These are phyloP conservation scores for Podospora pseudopauciseta DNA, from an alignment of 495 filamentous ascomycete genomes.

Conservation along the genomic window DNA sequence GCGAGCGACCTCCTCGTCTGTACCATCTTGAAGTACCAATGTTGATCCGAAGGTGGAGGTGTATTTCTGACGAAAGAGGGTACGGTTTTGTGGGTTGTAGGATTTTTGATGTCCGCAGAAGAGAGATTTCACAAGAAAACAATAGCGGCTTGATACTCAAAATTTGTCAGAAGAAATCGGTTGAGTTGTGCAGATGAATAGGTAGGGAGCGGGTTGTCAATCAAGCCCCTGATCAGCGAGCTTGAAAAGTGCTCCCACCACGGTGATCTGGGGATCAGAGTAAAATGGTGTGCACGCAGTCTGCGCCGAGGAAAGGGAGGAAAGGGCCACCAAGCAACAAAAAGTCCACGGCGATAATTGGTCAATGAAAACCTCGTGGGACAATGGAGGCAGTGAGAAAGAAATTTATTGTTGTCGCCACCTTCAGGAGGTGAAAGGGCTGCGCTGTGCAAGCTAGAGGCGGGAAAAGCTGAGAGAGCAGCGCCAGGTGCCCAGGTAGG, in stretches of 20 bases:
- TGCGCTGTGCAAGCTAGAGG: background rate
- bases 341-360: background rate
- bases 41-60: background rate
- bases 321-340: background rate
- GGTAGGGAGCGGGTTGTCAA: background rate
- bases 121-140: background rate
- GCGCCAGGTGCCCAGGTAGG: background rate
- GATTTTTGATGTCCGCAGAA: background rate
- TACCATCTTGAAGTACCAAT: constrained; percentile 16
- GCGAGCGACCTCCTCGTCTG: constrained; percentile 28
- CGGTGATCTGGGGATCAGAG: background rate
- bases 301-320: background rate
- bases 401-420: constrained; percentile 11
- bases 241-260: background rate
- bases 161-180: background rate
- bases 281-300: background rate
- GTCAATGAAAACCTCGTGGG: background rate
- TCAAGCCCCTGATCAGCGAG: background rate
- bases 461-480: background rate
- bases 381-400: background rate
- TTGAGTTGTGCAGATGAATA: background rate
- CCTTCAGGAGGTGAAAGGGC: constrained; percentile 11
- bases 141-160: background rate
- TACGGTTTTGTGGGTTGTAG: background rate
- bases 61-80: background rate